Percentiles rank a stretch among this genome's conserved stretches.
phyloP scores from a whole-genome alignment of 2,329 filamentous ascomycete species.

The Gaeumannomyces sp. region DNA sequence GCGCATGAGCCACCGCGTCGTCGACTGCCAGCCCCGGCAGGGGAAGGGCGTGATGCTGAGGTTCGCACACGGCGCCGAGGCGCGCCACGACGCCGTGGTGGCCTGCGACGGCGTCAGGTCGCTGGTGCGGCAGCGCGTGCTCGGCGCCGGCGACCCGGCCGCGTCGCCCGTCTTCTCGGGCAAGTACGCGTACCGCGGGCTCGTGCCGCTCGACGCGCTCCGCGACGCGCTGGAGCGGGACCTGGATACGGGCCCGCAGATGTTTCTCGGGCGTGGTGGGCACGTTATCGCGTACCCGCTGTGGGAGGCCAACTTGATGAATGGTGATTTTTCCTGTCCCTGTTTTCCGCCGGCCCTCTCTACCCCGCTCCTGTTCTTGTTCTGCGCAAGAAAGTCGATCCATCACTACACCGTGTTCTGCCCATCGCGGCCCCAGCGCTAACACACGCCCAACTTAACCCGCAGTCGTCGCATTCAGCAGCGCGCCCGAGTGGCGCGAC shows the following conservation, averaged over 20 bases:
- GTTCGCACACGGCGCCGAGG: slow-evolving; percentile 19
- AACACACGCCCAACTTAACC: neutral
- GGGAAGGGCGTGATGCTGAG: slow-evolving; percentile 13
- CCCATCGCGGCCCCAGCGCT: neutral
- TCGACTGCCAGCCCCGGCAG: slow-evolving; percentile 17
- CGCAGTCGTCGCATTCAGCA: slow-evolving; percentile 33
- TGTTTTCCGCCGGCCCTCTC: too few relatives aligned
- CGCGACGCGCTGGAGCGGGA: slow-evolving; percentile 39
- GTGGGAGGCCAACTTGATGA: slow-evolving; percentile 36
- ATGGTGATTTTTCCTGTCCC: neutral
- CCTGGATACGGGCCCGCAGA: neutral
- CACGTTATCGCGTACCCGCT: slow-evolving; percentile 59
- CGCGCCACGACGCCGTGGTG: slow-evolving; percentile 29
- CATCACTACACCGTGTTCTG: too few relatives aligned
- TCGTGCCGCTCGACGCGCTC: slow-evolving; percentile 45
- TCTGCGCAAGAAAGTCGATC: too few relatives aligned
- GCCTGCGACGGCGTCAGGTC: slow-evolving; percentile 59
- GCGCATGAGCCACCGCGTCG: slow-evolving; percentile 23
- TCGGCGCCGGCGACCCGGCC: slow-evolving; percentile 36
- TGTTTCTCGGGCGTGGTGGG: neutral
- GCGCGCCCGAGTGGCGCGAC: slow-evolving; percentile 24
- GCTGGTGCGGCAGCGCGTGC: slow-evolving; percentile 41
- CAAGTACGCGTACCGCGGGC: slow-evolving; percentile 50
- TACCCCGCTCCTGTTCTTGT: too few relatives aligned
- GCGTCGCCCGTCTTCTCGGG: slow-evolving; percentile 41